Conservation (phyloP, 352 stramenopile genomes). For the Globisporangium canariense region DNA sequence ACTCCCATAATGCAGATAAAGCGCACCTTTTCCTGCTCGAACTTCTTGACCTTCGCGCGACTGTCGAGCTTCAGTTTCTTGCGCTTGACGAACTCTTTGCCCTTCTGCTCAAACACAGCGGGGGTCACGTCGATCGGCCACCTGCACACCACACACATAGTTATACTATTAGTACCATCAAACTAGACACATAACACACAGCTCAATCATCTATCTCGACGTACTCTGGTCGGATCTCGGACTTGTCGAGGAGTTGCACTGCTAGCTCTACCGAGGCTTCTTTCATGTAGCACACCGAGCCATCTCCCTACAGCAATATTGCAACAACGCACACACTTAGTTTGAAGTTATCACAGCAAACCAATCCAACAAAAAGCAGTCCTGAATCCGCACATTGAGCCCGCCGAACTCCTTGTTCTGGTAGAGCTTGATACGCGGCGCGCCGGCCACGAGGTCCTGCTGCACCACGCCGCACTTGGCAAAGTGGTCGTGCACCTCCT, state of each 20-base stretch:
- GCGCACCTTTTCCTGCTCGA: constrained; percentile 82
- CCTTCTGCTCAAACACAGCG: constrained; percentile 90
- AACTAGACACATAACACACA: constrained; percentile 5
- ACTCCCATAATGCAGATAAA: not conserved
- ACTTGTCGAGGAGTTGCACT: constrained; percentile 92
- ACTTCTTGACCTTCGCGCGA: constrained; percentile 82
- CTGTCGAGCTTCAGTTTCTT: constrained; percentile 84
- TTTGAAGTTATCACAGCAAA: not conserved
- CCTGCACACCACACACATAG: constrained; percentile 20
- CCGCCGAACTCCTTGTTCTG: constrained; percentile 77
- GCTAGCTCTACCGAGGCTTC: constrained; percentile 94
- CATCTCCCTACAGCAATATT: constrained; percentile 76
- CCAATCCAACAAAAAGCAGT: not conserved
- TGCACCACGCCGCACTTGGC: constrained; percentile 94
- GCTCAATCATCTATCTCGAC: constrained; percentile 13
- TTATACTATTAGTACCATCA: constrained; percentile 1
- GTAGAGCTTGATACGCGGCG: constrained; percentile 97
- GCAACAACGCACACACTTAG: not conserved
- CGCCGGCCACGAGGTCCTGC: constrained; percentile 89
- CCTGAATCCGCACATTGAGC: constrained; percentile 72
- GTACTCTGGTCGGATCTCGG: constrained; percentile 76
- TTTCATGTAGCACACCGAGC: constrained; percentile 94
- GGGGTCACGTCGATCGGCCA: constrained; percentile 74
- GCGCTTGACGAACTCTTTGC: constrained; percentile 63
- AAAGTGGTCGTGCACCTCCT: constrained; percentile 94